phyloP scores from a whole-genome alignment of 2,329 filamentous ascomycete genomes.

The Gnomoniopsis sp. region DNA sequence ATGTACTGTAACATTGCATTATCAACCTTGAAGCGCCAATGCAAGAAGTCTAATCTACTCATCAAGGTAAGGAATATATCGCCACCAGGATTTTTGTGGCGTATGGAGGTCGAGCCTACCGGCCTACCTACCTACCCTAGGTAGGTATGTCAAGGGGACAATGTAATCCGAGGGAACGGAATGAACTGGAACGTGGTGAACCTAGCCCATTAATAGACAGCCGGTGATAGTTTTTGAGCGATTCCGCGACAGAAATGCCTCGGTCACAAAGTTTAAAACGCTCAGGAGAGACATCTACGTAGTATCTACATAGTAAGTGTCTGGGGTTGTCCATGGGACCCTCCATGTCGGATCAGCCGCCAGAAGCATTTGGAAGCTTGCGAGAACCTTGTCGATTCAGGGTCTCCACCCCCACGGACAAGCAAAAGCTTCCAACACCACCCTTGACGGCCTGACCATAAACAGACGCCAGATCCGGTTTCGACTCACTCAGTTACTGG shows the following conservation, averaged over 20 bases:
- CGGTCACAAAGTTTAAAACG: neutral
- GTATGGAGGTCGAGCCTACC: no score
- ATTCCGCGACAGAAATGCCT: neutral
- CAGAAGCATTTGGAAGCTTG: conserved; percentile 15
- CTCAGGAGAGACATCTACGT: neutral
- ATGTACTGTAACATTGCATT: neutral
- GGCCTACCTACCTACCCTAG: no score
- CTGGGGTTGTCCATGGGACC: neutral
- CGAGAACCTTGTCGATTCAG: conserved; percentile 12
- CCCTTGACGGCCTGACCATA: no score
- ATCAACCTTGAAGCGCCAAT: no score
- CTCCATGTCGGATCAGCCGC: conserved; percentile 9
- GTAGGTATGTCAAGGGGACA: no score
- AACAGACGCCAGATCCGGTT: no score
- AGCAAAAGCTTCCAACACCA: neutral
- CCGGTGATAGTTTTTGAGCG: no score
- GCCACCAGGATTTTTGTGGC: neutral
- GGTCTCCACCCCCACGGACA: conserved; percentile 2
- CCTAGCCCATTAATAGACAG: neutral
- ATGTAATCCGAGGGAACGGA: neutral
- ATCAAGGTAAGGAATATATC: no score
- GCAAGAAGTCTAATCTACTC: no score
- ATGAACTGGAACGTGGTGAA: neutral
- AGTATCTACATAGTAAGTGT: no score
- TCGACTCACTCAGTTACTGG: no score